Evolutionary conservation across 768 basidiomycete genomes (phyloP).

Genomic region (Pleurotus tuber-regium): DNA sequence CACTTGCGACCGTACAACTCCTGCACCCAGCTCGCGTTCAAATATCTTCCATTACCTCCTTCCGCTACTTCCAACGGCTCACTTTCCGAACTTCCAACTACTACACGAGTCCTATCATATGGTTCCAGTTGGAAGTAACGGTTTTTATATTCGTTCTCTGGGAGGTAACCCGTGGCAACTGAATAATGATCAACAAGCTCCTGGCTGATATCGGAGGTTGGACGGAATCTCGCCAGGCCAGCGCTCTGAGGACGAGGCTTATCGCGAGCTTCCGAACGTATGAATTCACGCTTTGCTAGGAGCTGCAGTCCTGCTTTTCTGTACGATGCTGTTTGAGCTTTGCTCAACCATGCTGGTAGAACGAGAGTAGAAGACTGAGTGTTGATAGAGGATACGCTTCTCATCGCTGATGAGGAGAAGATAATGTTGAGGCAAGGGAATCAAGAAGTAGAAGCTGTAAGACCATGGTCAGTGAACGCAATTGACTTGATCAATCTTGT

Average conservation of each 20-base stretch:
- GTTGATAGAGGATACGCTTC: not conserved
- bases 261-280: slow-evolving; percentile 28
- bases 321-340: slow-evolving; percentile 20
- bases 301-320: slow-evolving; percentile 28
- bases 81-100: slow-evolving; percentile 34
- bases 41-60: slow-evolving; percentile 45
- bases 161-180: slow-evolving; percentile 43
- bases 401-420: not conserved
- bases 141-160: slow-evolving; percentile 48
- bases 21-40: slow-evolving; percentile 86
- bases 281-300: slow-evolving; percentile 34
- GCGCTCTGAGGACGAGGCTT: slow-evolving; percentile 18
- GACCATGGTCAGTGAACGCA: no score
- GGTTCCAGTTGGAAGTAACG: slow-evolving; percentile 75
- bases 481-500: not conserved
- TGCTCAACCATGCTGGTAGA: slow-evolving; percentile 30
- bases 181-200: slow-evolving; percentile 50
- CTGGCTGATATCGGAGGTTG: slow-evolving; percentile 17
- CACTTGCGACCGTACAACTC: slow-evolving; percentile 69
- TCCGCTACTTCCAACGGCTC: slow-evolving; percentile 9
- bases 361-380: not conserved
- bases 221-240: slow-evolving; percentile 12
- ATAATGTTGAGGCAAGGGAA: not conserved
- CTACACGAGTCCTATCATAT: slow-evolving; percentile 79
- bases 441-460: no score